Evolutionary conservation across 192 early-diverging fungal species (phyloP).

Genomic region (Coemansia sp.): DNA sequence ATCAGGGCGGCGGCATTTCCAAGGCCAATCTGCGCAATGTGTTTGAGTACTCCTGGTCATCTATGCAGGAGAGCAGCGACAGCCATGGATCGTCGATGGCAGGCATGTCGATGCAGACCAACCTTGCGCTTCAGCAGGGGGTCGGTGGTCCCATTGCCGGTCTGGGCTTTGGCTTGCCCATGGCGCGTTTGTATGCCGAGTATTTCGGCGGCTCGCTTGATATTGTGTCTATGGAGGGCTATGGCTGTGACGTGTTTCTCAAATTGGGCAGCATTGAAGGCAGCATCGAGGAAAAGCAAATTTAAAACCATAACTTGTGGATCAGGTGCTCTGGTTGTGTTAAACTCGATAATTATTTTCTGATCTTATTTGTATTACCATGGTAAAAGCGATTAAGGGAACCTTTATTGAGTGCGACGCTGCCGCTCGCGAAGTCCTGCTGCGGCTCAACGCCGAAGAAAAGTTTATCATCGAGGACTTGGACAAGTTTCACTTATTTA

Average conservation of each 20-base stretch:
- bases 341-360: too few relatives aligned
- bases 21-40: constrained; percentile 69
- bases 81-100: constrained; percentile 38
- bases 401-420: constrained; percentile 70
- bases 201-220: constrained; percentile 93
- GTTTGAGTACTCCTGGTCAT: constrained; percentile 94
- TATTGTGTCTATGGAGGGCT: constrained; percentile 75
- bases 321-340: neutral
- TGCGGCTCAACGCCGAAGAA: constrained; percentile 64
- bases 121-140: constrained; percentile 80
- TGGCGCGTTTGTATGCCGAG: constrained; percentile 81
- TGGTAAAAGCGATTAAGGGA: constrained; percentile 51
- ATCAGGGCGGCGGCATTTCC: constrained; percentile 89
- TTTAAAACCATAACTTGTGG: constrained; percentile 8
- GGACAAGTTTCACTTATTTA: constrained; percentile 78
- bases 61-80: constrained; percentile 68
- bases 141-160: constrained; percentile 89
- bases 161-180: constrained; percentile 78
- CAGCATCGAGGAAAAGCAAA: constrained; percentile 49
- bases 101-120: constrained; percentile 66
- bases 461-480: constrained; percentile 82
- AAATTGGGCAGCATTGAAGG: constrained; percentile 82
- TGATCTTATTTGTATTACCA: neutral
- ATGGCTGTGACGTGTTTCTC: constrained; percentile 92
- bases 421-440: constrained; percentile 72